These are phyloP conservation scores for Stemphylium vesicarium DNA, from an alignment of 2,329 filamentous ascomycete species.

Conservation along the genomic window DNA sequence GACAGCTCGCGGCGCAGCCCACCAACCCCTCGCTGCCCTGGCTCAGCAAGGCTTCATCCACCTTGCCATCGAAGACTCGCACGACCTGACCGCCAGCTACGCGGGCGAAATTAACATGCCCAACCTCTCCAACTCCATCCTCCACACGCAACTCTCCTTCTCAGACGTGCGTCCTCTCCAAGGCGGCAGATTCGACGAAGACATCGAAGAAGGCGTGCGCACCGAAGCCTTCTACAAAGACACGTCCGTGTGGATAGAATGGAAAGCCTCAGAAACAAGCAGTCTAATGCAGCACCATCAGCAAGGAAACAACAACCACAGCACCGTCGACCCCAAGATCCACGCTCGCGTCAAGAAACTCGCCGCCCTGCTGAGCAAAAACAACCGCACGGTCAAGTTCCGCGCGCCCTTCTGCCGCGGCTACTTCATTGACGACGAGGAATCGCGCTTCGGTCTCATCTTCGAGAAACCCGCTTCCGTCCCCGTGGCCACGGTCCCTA, in stretches of 20 bases:
- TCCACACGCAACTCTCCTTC: constrained; percentile 10
- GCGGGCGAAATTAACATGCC: constrained; percentile 31
- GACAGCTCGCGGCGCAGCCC: constrained; percentile 13
- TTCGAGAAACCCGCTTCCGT: constrained; percentile 58
- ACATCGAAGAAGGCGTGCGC: constrained; percentile 31
- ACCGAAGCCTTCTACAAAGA: constrained; percentile 38
- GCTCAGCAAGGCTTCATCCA: constrained; percentile 48
- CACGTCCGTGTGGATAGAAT: constrained; percentile 47
- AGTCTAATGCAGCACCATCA: too few species aligned
- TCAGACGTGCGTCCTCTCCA: constrained; percentile 26
- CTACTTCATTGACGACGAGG: constrained; percentile 45
- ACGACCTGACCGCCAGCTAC: constrained; percentile 35
- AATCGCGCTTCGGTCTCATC: constrained; percentile 59
- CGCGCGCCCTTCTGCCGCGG: constrained; percentile 45
- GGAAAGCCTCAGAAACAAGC: constrained; percentile 40
- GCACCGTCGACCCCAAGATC: constrained; percentile 30
- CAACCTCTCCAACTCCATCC: constrained; percentile 21
- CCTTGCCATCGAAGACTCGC: constrained; percentile 39
- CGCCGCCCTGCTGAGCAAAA: constrained; percentile 41
- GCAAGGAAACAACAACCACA: too few species aligned
- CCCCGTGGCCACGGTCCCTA: constrained; percentile 49
- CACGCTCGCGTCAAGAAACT: constrained; percentile 42
- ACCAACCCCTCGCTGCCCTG: constrained; percentile 35
- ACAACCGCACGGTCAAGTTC: constrained; percentile 39
- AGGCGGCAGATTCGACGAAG: constrained; percentile 23